Evolutionary conservation across 164 flowering plant genomes (phyloP), one percentile per base, ranked within the genome.

Genomic region (Dillenia turbinata): DNA sequence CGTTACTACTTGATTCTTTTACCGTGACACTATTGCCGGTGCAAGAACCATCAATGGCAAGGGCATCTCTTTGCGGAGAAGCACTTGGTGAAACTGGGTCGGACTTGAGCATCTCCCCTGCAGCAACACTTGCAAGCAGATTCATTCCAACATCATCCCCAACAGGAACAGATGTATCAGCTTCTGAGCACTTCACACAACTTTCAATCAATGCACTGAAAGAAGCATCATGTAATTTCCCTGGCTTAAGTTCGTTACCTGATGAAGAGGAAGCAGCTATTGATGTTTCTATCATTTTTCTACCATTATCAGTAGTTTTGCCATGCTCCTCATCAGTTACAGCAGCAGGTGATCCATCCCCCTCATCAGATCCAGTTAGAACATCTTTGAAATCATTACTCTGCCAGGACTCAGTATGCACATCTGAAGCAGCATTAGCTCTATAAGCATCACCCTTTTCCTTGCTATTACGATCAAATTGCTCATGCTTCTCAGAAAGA

Each of bases 71-170:
- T 24, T 56, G 71, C 8, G 88, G 83, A 73, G 95, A 90, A 48
- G 48, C 71, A 61, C 40, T 17, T 9, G 87, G 84, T 19, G 86
- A 78, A 66, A 49, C 75, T 44, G 62, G 44, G 2, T 77, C 85
- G 49, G 84, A 83, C 60, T 79, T 85, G 8, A 80, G 72, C 59
- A 89, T 83, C 72, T 90, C 95, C 59, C 86, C 94, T 63, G 97
- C 85, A 67, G 98, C 98, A 63, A 89, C 97, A 89, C 85, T 90
- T 43, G 97, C 97, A 74, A 93, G 96, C 57, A 93, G 70, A 73
- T 88, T 85, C 89, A 93, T 93, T 44, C 98, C 98, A 62, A 71
- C 75, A 73, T 87, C 96, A 75, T 90, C 98, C 33, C 76, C 90
- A 56, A 61, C 75, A 10, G 86, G 66, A 49, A 76, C 13, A 14